Evolutionary conservation across 2,329 filamentous ascomycete genomes (phyloP).

Genomic region (Fusarium mangiferae): DNA sequence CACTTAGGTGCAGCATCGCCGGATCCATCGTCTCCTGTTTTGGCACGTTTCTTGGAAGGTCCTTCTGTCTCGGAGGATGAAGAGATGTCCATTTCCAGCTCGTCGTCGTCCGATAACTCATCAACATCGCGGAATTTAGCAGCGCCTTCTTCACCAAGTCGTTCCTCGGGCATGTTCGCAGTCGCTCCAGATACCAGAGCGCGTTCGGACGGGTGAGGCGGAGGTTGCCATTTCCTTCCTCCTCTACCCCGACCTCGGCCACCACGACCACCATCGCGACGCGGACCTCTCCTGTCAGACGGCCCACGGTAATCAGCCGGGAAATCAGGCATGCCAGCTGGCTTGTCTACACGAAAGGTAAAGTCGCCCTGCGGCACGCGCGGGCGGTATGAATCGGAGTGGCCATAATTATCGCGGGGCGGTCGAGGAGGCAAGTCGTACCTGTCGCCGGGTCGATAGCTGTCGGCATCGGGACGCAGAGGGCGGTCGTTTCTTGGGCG

Average conservation of each 20-base stretch:
- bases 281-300: slow-evolving; percentile 33
- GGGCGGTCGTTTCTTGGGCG: slow-evolving; percentile 31
- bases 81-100: slow-evolving; percentile 73
- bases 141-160: slow-evolving; percentile 58
- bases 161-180: slow-evolving; percentile 55
- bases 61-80: slow-evolving; percentile 50
- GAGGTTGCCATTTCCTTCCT: slow-evolving; percentile 51
- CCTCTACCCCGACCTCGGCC: slow-evolving; percentile 40
- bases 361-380: slow-evolving; percentile 61
- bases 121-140: slow-evolving; percentile 66
- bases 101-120: slow-evolving; percentile 70
- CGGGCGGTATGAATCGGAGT: slow-evolving; percentile 45
- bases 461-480: slow-evolving; percentile 42
- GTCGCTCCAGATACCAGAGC: slow-evolving; percentile 59
- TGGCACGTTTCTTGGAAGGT: slow-evolving; percentile 52
- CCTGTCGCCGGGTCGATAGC: slow-evolving; percentile 45
- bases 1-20: slow-evolving; percentile 74
- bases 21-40: slow-evolving; percentile 46
- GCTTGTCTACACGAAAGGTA: slow-evolving; percentile 65
- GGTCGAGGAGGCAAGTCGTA: slow-evolving; percentile 30
- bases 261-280: slow-evolving; percentile 42
- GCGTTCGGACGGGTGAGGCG: slow-evolving; percentile 59
- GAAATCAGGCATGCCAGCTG: slow-evolving; percentile 57
- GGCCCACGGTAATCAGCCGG: slow-evolving; percentile 29
- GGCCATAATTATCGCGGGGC: slow-evolving; percentile 37